phyloP scores from a whole-genome alignment of 495 filamentous ascomycete genomes.

The Neurospora pannonica region DNA sequence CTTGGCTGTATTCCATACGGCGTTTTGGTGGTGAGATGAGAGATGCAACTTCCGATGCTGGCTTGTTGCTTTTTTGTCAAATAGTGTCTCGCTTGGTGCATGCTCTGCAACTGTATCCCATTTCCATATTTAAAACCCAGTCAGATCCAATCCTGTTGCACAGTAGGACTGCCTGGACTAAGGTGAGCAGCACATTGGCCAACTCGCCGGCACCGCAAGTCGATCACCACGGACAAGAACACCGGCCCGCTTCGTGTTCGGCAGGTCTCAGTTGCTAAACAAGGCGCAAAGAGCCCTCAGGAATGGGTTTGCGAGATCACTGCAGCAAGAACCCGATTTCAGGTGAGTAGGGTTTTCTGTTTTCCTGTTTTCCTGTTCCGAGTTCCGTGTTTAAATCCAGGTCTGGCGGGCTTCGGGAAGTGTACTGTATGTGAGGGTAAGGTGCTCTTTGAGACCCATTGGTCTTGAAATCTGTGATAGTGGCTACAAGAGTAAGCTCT shows the following conservation, averaged over 20 bases:
- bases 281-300: neutral
- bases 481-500: neutral
- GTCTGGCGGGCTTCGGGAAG: neutral
- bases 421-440: neutral
- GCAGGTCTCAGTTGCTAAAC: neutral
- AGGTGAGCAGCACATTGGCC: neutral
- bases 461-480: neutral
- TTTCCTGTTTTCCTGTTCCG: neutral
- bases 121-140: neutral
- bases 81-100: neutral
- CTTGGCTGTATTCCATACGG: neutral
- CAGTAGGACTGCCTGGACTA: neutral
- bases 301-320: neutral
- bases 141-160: neutral
- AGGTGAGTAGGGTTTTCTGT: neutral
- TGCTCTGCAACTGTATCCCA: neutral
- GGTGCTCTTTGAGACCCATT: neutral
- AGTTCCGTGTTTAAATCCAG: neutral
- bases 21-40: neutral
- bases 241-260: neutral
- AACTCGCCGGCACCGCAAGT: neutral
- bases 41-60: neutral
- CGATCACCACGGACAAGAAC: neutral
- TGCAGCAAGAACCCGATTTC: neutral
- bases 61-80: neutral